Conservation (phyloP, 768 basidiomycete species). For the Boletus sp. region DNA sequence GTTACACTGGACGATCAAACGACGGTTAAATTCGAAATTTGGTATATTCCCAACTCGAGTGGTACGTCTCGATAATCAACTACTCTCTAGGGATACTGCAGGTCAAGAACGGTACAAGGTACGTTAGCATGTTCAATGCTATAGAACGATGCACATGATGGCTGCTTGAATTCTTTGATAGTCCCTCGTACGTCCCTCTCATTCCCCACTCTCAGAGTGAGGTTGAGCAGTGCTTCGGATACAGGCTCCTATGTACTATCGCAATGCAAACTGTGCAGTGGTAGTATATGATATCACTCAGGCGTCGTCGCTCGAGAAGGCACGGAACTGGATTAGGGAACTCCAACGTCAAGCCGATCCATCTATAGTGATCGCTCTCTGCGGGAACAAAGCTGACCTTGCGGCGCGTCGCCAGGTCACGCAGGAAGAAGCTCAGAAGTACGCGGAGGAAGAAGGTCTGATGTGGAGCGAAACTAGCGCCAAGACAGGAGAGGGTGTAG, state of each 20-base stretch:
- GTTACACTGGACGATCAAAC: constrained; percentile 87
- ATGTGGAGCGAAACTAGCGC: constrained; percentile 94
- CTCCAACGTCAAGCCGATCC: constrained; percentile 98
- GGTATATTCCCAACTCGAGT: constrained; percentile 48
- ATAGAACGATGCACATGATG: neutral
- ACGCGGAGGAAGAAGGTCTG: constrained; percentile 87
- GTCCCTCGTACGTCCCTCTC: constrained; percentile 45
- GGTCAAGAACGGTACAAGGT: constrained; percentile 95
- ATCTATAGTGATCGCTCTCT: constrained; percentile 92
- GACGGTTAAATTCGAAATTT: constrained; percentile 97
- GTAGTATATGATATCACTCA: constrained; percentile 98
- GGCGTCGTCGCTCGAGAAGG: constrained; percentile 88
- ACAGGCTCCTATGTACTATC: constrained; percentile 95
- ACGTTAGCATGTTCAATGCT: constrained; percentile 17
- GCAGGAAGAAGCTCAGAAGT: constrained; percentile 88
- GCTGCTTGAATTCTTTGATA: constrained; percentile 11
- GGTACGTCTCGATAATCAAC: neutral
- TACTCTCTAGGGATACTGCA: constrained; percentile 77
- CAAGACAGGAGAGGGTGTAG: constrained; percentile 84
- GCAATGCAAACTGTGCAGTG: constrained; percentile 90
- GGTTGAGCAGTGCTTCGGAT: constrained; percentile 3
- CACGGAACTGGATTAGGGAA: constrained; percentile 94
- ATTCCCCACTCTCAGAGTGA: neutral
- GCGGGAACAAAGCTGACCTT: constrained; percentile 94
- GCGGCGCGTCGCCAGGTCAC: constrained; percentile 81